These are phyloP conservation scores for Colletotrichum costaricense DNA, from an alignment of 2,329 filamentous ascomycete genomes.

Conservation along the genomic window DNA sequence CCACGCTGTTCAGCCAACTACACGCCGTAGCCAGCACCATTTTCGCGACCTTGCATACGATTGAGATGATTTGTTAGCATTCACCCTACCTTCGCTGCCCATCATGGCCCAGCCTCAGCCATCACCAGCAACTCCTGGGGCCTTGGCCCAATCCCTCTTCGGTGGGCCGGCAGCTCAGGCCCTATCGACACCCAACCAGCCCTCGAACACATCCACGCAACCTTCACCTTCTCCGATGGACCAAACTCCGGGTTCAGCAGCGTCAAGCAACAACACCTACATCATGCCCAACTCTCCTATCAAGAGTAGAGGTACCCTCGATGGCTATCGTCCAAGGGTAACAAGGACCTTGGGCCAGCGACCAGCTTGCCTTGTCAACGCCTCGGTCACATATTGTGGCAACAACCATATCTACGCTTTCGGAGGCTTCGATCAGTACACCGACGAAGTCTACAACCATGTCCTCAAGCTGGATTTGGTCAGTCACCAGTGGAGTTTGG, in stretches of 20 bases:
- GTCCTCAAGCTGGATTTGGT: slow-evolving; percentile 89
- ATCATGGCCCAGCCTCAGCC: slow-evolving; percentile 51
- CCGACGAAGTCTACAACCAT: slow-evolving; percentile 99
- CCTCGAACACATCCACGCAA: slow-evolving; percentile 43
- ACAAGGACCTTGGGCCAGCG: slow-evolving; percentile 82
- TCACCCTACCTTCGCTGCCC: neutral
- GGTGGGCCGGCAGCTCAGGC: slow-evolving; percentile 50
- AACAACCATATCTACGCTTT: slow-evolving; percentile 99
- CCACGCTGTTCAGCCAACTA: neutral
- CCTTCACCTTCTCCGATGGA: slow-evolving; percentile 44
- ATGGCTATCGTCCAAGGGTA: slow-evolving; percentile 87
- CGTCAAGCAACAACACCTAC: slow-evolving; percentile 81
- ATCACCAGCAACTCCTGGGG: slow-evolving; percentile 55
- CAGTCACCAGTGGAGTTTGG: slow-evolving; percentile 91
- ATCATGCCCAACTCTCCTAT: slow-evolving; percentile 90
- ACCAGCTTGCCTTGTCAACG: slow-evolving; percentile 95
- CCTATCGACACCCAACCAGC: slow-evolving; percentile 39
- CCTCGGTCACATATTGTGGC: slow-evolving; percentile 97
- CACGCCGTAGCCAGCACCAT: neutral
- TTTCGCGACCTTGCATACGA: slow-evolving; percentile 6
- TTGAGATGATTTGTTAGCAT: slow-evolving; percentile 32
- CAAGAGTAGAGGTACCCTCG: slow-evolving; percentile 72
- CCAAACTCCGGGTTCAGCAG: slow-evolving; percentile 59
- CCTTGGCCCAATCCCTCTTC: slow-evolving; percentile 58
- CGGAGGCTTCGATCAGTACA: slow-evolving; percentile 98